Conservation (phyloP, 2,329 filamentous ascomycete genomes). For the Fusarium longipes region DNA sequence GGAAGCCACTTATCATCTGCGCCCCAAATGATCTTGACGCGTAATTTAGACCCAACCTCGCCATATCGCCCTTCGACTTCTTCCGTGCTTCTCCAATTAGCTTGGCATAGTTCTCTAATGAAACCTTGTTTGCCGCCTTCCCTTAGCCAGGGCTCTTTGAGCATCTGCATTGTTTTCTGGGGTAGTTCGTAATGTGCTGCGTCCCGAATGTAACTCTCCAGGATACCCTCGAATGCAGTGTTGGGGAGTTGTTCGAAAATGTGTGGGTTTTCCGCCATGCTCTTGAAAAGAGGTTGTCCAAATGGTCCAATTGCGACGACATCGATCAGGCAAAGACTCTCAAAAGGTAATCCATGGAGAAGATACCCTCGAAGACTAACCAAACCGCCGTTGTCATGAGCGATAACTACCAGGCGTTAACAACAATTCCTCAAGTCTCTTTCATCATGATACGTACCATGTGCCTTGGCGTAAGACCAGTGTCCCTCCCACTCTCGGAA, state of each 20-base stretch:
- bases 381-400: constrained; percentile 59
- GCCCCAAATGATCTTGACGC: constrained; percentile 59
- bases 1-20: constrained; percentile 58
- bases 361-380: constrained; percentile 54
- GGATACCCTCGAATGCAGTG: constrained; percentile 52
- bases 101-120: constrained; percentile 53
- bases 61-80: constrained; percentile 53
- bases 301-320: constrained; percentile 58
- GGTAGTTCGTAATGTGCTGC: constrained; percentile 50
- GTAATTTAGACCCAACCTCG: constrained; percentile 50
- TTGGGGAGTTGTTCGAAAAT: constrained; percentile 52
- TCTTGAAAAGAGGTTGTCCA: constrained; percentile 57
- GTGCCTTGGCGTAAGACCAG: constrained; percentile 46
- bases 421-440: too few species aligned
- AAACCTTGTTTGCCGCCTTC: constrained; percentile 51
- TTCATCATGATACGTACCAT: constrained; percentile 17
- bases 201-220: constrained; percentile 54
- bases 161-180: constrained; percentile 49
- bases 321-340: constrained; percentile 56
- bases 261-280: constrained; percentile 50
- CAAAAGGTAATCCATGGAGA: constrained; percentile 51
- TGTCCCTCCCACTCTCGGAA: constrained; percentile 49
- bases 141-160: constrained; percentile 52
- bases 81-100: constrained; percentile 41
- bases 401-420: constrained; percentile 46